phyloP scores from a whole-genome alignment of 2,329 filamentous ascomycete species.

The Aureobasidium sp. region DNA sequence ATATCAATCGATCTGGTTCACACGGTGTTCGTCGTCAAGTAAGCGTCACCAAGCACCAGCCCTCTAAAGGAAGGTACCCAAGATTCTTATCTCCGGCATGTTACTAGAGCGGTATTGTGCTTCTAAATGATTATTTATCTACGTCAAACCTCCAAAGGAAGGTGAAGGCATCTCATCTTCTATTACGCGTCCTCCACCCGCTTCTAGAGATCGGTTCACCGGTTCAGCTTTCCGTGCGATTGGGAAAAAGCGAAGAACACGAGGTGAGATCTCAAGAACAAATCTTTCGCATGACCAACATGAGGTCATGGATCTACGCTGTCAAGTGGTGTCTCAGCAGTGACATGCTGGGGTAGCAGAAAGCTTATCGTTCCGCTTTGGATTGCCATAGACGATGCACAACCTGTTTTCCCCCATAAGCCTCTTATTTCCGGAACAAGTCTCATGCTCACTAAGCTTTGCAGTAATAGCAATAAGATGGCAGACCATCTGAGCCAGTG shows the following conservation, averaged over 20 bases:
- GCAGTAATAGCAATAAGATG: neutral
- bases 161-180: neutral
- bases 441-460: neutral
- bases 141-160: neutral
- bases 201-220: neutral
- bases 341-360: neutral
- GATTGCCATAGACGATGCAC: neutral
- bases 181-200: neutral
- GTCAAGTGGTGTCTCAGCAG: neutral
- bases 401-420: neutral
- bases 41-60: neutral
- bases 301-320: neutral
- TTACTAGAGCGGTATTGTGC: neutral
- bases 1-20: neutral
- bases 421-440: neutral
- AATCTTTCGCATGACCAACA: neutral
- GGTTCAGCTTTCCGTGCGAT: neutral
- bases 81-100: neutral
- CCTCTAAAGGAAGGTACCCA: neutral
- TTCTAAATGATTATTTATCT: neutral
- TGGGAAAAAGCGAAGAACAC: neutral
- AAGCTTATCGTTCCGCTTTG: neutral
- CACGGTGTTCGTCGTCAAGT: neutral
- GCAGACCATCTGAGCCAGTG: neutral
- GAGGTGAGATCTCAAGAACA: neutral